Evolutionary conservation across 371 early-diverging fungal species (phyloP), one percentile per base, ranked within the genome.

Genomic region (Catenaria anguillulae): DNA sequence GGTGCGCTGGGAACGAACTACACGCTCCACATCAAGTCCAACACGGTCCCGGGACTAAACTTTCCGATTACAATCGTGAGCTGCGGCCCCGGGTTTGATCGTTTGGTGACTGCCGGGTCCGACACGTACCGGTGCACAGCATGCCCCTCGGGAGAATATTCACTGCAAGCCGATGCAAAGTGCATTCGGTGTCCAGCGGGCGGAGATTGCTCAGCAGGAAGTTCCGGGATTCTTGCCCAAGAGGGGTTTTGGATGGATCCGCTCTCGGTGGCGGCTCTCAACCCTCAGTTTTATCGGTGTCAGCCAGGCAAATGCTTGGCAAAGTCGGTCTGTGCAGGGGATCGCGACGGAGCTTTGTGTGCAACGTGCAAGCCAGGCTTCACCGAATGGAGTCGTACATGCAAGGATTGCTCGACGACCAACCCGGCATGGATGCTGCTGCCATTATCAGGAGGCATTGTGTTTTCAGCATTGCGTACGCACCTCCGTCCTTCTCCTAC

Each of bases 211-310:
- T 13, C 34, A 2, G 5, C 17, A 17, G 56, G 56, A 23, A 33
- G 56, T n/a, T 23, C 36, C 34, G 24, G 31, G 10, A 40, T 56
- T 33, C 19, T n/a, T 19, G 1, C 56, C n/a, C 12, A 10, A 2
- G 56, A 56, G 10, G 56, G 56, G 40, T 56, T 21, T 19, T 56
- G 56, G 56, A 12, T 31, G n/a, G 56, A 56, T 26, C 56, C 56
- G 0, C 12, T 12, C 26, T 23, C 34, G n/a, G n/a, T 56, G 2
- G 23, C 56, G 19, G 29, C 5, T 10, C 12, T 12, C 3, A 24
- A 56, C 23, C 56, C 56, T 12, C 13, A 40, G 12, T 56, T 29
- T 12, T 56, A 56, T 12, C 56, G 56, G 23, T 56, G 56, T 13
- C 56, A 23, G 13, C 23, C 36, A 10, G 56, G 56, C 0, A 35